These are phyloP conservation scores for Allium fistulosum DNA, from an alignment of 106 monocot genomes.

Conservation along the genomic window DNA sequence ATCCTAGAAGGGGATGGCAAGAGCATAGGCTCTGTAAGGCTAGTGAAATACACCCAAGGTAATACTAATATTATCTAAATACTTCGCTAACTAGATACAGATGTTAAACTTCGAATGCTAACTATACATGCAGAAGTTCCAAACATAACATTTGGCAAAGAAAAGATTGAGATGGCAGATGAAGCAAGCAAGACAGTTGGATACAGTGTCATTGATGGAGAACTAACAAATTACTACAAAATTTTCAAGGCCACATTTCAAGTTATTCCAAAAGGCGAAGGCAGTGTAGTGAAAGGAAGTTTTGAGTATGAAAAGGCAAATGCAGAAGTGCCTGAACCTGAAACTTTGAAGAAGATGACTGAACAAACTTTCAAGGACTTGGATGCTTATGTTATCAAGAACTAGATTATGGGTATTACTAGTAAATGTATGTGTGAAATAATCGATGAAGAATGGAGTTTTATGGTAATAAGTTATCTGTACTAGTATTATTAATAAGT, in stretches of 20 bases:
- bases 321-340: slow-evolving; percentile 39
- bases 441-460: no score
- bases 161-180: background rate
- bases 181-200: slow-evolving; percentile 2
- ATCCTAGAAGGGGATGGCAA: no score
- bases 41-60: no score
- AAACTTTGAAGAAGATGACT: slow-evolving; percentile 29
- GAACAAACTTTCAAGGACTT: slow-evolving; percentile 43
- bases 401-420: background rate
- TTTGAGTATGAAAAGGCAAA: slow-evolving; percentile 44
- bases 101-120: background rate
- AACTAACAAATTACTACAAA: slow-evolving; percentile 21
- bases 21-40: no score
- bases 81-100: background rate
- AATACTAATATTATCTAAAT: background rate
- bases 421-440: no score
- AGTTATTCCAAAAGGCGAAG: slow-evolving; percentile 32
- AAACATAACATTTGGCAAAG: background rate
- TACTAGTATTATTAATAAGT: no score
- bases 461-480: no score
- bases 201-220: slow-evolving; percentile 4
- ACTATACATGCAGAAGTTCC: background rate
- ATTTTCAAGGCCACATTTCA: slow-evolving; percentile 28
- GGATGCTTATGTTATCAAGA: slow-evolving; percentile 20
- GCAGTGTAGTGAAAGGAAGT: slow-evolving; percentile 28